A percentile compares a stretch with the other conserved stretches of the same genome.
Conservation (phyloP, 768 basidiomycete genomes). For the Auriscalpium microsporum region DNA sequence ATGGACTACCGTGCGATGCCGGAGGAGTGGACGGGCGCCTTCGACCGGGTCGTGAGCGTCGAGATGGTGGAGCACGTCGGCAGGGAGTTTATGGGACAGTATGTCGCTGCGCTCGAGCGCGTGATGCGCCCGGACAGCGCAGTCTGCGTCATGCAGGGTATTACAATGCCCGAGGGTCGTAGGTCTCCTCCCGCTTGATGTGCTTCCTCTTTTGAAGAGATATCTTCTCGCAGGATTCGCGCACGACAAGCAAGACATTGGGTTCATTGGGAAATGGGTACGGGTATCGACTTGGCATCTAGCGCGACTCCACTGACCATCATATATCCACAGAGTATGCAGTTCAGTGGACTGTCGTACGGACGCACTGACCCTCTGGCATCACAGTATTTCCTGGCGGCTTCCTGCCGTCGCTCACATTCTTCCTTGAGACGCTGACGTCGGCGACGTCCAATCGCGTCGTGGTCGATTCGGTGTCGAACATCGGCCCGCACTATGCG, state of each 20-base stretch:
- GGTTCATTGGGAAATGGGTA: conserved; percentile 9
- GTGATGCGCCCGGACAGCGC: conserved; percentile 28
- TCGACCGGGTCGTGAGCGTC: conserved; percentile 69
- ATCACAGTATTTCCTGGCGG: conserved; percentile 11
- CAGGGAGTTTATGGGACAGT: conserved; percentile 33
- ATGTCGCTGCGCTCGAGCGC: conserved; percentile 31
- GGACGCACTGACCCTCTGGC: not conserved
- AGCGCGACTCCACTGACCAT: not conserved
- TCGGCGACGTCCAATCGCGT: conserved; percentile 7
- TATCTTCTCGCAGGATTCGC: conserved; percentile 23
- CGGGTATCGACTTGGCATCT: not conserved
- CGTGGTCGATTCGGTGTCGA: conserved; percentile 7
- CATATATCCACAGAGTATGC: no score
- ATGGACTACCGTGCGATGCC: conserved; percentile 40
- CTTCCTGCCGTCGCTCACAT: conserved; percentile 10
- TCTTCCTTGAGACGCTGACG: conserved; percentile 7
- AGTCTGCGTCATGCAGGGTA: conserved; percentile 26
- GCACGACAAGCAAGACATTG: conserved; percentile 17
- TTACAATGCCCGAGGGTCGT: conserved; percentile 7
- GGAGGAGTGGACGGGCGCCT: conserved; percentile 32
- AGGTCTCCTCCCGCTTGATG: not conserved
- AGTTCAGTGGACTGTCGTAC: not conserved
- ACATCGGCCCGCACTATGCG: conserved; percentile 49
- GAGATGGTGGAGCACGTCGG: conserved; percentile 66
- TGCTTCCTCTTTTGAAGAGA: not conserved